Evolutionary conservation across 495 filamentous ascomycete genomes (phyloP), one percentile per base, ranked within the genome.

Genomic region (Penicillium coprophilum): DNA sequence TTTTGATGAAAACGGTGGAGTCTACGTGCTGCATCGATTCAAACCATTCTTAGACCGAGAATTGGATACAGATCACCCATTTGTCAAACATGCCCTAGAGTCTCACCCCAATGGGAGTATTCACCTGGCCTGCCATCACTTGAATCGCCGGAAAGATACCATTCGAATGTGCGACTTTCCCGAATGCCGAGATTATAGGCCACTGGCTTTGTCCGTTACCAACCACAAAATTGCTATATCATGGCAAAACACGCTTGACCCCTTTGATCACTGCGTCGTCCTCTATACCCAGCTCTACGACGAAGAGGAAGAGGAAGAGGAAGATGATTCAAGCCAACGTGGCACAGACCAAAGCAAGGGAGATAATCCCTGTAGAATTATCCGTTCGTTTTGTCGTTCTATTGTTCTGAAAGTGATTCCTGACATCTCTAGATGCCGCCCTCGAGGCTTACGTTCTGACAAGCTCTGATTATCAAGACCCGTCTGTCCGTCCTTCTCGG

Each of bases 221-320:
- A 32, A 46, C 19, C 55, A 59, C 13, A 58, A 48, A 6, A 77
- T 77, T 65, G 76, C 70, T 0, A 75, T 79, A 21, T 76, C 71
- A 12, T 79, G 76, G 76, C 67, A 70, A 38, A 60, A 77, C 56
- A n/a, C n/a, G 19, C 45, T 53, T 8, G 59, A 67, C 15, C 31
- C 49, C n/a, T 19, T 47, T 17, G 61, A 65, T 12, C 46, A 67
- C 53, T 58, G 68, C 28, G 73, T 77, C 0, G 44, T 71, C 7
- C 58, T 71, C 20, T 77, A 77, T 45, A 62, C 48, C 13, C n/a
- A 48, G 12, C 12, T 31, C 9, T 10, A 13, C 24, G 50, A 52
- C 23, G 19, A 45, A 8, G 44, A 57, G 11, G 47, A 48, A 9
- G 30, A 41, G 15, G 19, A 40, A 4, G 6, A 28, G 13, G 27